A percentile compares a stretch with the other conserved stretches of the same genome.
phyloP scores from a whole-genome alignment of 139 green algal species.

The Astrephomene gubernaculifera region DNA sequence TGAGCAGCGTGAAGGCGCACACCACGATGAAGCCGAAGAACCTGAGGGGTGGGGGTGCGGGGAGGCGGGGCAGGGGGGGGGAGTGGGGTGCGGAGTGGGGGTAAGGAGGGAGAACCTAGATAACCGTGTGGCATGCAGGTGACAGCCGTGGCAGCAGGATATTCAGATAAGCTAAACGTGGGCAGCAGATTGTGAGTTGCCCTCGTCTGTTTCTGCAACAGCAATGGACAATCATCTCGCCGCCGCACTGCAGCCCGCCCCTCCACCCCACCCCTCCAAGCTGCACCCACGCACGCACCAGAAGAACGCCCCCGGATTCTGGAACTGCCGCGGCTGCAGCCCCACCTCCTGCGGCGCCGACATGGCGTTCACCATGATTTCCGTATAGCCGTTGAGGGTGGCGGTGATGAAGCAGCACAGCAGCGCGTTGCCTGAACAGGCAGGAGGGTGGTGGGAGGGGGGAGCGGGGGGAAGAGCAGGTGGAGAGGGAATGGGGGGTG shows the following conservation, averaged over 20 bases:
- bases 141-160: neutral
- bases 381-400: constrained; percentile 86
- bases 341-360: constrained; percentile 56
- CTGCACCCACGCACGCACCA: constrained; percentile 43
- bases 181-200: neutral
- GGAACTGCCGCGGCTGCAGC: constrained; percentile 69
- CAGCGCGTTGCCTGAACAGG: constrained; percentile 30
- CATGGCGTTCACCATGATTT: constrained; percentile 68
- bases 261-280: neutral
- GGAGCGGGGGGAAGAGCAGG: constrained; percentile 56
- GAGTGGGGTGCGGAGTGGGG: neutral
- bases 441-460: neutral
- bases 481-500: too few species aligned
- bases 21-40: constrained; percentile 79
- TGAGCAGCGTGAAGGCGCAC: constrained; percentile 85
- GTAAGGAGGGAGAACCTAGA: neutral
- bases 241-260: neutral
- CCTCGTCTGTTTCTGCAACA: neutral
- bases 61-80: neutral
- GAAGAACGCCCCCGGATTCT: constrained; percentile 77
- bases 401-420: constrained; percentile 63
- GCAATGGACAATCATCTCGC: neutral
- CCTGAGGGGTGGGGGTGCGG: neutral
- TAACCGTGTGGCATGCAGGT: neutral
- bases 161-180: neutral